These are phyloP conservation scores for Aspergillus texensis DNA, from an alignment of 2,329 filamentous ascomycete genomes.

Conservation along the genomic window DNA sequence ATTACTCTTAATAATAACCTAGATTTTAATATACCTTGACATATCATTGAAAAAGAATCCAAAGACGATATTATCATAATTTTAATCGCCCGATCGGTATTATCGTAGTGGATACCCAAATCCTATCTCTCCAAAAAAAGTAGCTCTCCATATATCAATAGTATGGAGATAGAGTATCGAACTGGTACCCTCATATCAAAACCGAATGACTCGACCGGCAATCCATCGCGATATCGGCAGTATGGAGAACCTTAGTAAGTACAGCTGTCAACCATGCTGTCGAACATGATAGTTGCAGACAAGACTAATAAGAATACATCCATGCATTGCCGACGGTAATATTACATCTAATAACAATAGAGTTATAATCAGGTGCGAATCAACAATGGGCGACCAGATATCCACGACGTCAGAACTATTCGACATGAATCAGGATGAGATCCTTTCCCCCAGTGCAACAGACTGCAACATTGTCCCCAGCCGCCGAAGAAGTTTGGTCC, in stretches of 20 bases:
- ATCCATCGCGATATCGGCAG: not conserved
- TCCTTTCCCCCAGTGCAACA: not conserved
- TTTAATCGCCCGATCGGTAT: not conserved
- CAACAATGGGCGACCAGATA: not conserved
- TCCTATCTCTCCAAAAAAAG: not conserved
- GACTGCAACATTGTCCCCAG: not conserved
- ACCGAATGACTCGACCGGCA: not conserved
- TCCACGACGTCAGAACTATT: not conserved
- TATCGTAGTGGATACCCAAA: not conserved
- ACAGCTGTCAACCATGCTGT: conserved; percentile 4
- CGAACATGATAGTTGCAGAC: not conserved
- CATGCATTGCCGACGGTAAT: not conserved
- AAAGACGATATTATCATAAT: not conserved
- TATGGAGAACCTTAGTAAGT: not conserved
- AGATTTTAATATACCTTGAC: not conserved
- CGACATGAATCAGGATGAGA: not conserved
- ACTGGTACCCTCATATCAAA: not conserved
- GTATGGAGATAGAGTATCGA: not conserved
- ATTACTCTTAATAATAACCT: not conserved
- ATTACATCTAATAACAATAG: not conserved
- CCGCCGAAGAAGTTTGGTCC: not conserved
- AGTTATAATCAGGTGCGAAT: not conserved
- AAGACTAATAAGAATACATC: not conserved
- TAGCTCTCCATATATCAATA: not conserved
- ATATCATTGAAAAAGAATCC: not conserved